A percentile compares a stretch with the other conserved stretches of the same genome.
phyloP scores from a whole-genome alignment of 2,329 filamentous ascomycete genomes.

The Apiospora hydei region DNA sequence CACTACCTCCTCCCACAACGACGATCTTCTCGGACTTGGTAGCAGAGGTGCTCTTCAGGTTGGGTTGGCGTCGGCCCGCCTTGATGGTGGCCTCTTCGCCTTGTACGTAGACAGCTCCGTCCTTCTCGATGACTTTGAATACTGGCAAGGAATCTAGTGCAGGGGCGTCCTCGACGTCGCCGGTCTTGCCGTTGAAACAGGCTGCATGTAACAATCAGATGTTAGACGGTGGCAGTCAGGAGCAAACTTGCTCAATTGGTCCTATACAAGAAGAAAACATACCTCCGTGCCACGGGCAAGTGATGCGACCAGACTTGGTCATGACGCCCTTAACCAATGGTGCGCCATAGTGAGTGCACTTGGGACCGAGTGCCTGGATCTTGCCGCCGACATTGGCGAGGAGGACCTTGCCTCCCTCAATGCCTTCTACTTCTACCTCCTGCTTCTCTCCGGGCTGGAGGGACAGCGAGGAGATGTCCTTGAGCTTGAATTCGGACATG shows the following conservation, averaged over 20 bases:
- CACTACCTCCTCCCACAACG: slow-evolving; percentile 89
- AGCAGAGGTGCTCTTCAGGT: slow-evolving; percentile 68
- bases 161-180: slow-evolving; percentile 94
- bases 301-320: slow-evolving; percentile 81
- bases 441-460: slow-evolving; percentile 83
- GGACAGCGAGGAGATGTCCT: slow-evolving; percentile 76
- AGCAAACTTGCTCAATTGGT: neutral
- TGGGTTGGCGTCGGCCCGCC: slow-evolving; percentile 74
- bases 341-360: slow-evolving; percentile 92
- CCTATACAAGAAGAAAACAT: slow-evolving; percentile 37
- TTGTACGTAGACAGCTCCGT: slow-evolving; percentile 84
- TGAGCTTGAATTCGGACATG: slow-evolving; percentile 74
- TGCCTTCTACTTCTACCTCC: slow-evolving; percentile 89
- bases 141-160: slow-evolving; percentile 85
- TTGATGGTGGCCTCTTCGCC: slow-evolving; percentile 83
- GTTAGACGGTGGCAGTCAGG: neutral
- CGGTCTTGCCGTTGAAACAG: slow-evolving; percentile 88
- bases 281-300: slow-evolving; percentile 98
- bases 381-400: slow-evolving; percentile 80
- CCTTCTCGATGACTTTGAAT: slow-evolving; percentile 81
- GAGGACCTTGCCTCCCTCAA: slow-evolving; percentile 85
- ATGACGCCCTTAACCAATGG: slow-evolving; percentile 87
- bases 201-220: slow-evolving; percentile 58
- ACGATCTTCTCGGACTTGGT: slow-evolving; percentile 71
- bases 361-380: slow-evolving; percentile 80